These are phyloP conservation scores for Russula compacta DNA, from an alignment of 768 basidiomycete species.

Conservation along the genomic window DNA sequence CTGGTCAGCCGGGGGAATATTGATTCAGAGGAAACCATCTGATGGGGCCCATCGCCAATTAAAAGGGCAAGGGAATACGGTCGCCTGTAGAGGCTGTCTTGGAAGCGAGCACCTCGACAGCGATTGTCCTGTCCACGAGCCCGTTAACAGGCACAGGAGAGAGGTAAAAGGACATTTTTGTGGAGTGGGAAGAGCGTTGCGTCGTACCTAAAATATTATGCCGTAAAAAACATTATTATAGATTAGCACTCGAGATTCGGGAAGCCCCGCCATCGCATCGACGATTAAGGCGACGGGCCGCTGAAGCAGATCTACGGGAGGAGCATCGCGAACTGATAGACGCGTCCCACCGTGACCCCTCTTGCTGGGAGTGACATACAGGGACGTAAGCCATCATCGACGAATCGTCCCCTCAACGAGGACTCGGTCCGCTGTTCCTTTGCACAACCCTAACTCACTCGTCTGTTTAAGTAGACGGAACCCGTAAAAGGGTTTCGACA, in stretches of 20 bases:
- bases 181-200: not conserved
- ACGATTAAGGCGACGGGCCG: not conserved
- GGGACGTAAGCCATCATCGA: too few relatives aligned
- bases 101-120: not conserved
- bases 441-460: not conserved
- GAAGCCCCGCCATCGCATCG: not conserved
- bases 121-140: not conserved
- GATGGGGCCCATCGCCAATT: not conserved
- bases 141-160: not conserved
- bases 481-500: not conserved
- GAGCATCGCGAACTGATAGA: not conserved
- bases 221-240: not conserved
- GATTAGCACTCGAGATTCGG: slow-evolving; percentile 5
- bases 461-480: not conserved
- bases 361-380: not conserved
- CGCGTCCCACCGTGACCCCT: not conserved
- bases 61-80: not conserved
- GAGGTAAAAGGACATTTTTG: not conserved
- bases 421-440: not conserved
- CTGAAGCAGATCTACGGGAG: not conserved
- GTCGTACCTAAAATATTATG: slow-evolving; percentile 1
- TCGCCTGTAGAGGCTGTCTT: not conserved
- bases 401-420: too few relatives aligned
- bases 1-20: not conserved
- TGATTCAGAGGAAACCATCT: not conserved